Evolutionary conservation across 169 alveolate genomes (phyloP).

Genomic region (Neospora caninum): DNA sequence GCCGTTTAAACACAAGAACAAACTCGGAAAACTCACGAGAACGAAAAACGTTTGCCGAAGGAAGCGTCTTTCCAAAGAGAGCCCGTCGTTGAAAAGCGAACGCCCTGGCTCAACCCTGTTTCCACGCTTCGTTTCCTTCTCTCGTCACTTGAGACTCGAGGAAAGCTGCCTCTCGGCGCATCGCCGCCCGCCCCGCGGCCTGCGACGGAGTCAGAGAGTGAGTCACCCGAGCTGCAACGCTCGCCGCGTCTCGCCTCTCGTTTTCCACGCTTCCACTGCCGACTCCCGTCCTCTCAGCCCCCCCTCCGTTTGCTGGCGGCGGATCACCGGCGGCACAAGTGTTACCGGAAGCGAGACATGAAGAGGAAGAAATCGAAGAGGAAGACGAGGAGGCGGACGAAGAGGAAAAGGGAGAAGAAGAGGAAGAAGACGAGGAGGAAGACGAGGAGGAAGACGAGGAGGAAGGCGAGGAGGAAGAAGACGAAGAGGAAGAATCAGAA

Average conservation of each 20-base stretch:
- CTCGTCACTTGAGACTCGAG: not conserved
- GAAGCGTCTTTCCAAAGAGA: too few relatives aligned
- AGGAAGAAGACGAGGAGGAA: not conserved
- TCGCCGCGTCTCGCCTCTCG: not conserved
- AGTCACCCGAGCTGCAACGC: not conserved
- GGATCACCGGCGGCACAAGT: too few relatives aligned
- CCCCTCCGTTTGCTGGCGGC: too few relatives aligned
- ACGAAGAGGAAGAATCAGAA: not conserved
- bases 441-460: not conserved
- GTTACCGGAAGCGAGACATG: not conserved
- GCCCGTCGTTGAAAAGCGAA: too few relatives aligned
- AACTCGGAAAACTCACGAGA: too few relatives aligned
- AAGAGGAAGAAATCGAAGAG: not conserved
- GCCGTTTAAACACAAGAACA: too few relatives aligned
- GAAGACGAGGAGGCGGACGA: too few relatives aligned
- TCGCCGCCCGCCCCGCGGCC: conserved; percentile 4
- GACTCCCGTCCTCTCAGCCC: too few relatives aligned
- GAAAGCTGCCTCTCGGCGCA: not conserved
- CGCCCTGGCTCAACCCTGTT: too few relatives aligned
- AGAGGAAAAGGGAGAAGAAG: not conserved
- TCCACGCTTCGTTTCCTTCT: too few relatives aligned
- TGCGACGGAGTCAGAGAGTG: not conserved
- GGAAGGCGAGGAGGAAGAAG: not conserved
- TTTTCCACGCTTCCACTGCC: not conserved
- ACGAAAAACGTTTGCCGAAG: too few relatives aligned